phyloP scores from a whole-genome alignment of 345 rosid species.

The Lepidium aucheri region DNA sequence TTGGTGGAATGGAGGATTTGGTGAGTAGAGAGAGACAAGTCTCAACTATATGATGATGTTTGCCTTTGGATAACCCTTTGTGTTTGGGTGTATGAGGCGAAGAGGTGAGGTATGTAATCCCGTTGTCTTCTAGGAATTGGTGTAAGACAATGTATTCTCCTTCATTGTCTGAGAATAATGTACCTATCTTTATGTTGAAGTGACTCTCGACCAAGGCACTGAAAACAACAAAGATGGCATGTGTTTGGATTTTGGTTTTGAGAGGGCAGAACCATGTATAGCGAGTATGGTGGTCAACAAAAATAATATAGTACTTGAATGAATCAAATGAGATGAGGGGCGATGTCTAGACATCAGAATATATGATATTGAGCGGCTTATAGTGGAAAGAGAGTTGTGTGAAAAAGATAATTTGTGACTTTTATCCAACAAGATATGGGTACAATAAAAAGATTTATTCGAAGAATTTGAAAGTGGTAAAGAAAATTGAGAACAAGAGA shows the following conservation, averaged over 20 bases:
- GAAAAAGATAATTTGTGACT: background rate
- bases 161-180: background rate
- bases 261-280: background rate
- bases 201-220: background rate
- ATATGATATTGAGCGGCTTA: background rate
- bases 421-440: background rate
- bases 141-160: background rate
- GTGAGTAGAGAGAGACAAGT: background rate
- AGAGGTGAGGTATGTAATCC: background rate
- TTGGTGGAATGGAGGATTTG: background rate
- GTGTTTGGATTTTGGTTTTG: background rate
- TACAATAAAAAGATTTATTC: background rate
- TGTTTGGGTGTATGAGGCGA: background rate
- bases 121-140: accelerated
- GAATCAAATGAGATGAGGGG: background rate
- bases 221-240: background rate
- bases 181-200: background rate
- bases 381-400: no score
- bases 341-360: background rate
- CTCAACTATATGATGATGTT: no score
- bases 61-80: background rate
- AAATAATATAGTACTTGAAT: background rate
- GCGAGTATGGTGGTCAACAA: background rate
- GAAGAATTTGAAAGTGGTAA: background rate
- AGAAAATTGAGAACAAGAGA: no score